Percentiles rank a stretch among this genome's conserved stretches.
phyloP scores from a whole-genome alignment of 371 early-diverging fungal species.

The Syncephalastrum contaminatum region DNA sequence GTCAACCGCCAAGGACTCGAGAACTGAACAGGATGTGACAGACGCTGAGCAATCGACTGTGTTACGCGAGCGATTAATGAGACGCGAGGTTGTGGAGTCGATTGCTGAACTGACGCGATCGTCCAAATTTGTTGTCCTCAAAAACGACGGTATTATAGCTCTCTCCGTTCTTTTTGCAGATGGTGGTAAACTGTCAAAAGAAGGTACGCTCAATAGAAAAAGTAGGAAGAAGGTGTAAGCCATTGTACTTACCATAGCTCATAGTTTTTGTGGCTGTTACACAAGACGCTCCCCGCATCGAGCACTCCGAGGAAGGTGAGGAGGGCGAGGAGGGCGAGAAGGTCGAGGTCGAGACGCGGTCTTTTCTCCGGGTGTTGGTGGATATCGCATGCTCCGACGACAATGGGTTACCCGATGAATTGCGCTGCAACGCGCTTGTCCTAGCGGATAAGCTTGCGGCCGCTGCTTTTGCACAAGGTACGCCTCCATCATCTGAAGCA shows the following conservation, averaged over 20 bases:
- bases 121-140: slow-evolving; percentile 56
- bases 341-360: slow-evolving; percentile 15
- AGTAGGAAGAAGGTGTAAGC: too few relatives aligned
- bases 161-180: slow-evolving; percentile 52
- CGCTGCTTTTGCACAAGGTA: slow-evolving; percentile 20
- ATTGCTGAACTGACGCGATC: slow-evolving; percentile 53
- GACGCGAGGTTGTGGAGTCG: slow-evolving; percentile 34
- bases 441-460: slow-evolving; percentile 47
- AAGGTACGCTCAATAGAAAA: background rate
- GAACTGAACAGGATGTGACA: background rate
- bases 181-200: slow-evolving; percentile 5
- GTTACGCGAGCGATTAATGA: slow-evolving; percentile 42
- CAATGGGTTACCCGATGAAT: slow-evolving; percentile 25
- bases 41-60: slow-evolving; percentile 15
- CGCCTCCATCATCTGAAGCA: too few relatives aligned
- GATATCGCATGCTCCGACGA: slow-evolving; percentile 23
- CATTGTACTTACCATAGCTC: slow-evolving; percentile 19
- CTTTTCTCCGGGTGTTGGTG: slow-evolving; percentile 47
- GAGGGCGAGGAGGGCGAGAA: slow-evolving; percentile 21
- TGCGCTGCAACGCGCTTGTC: slow-evolving; percentile 54
- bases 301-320: slow-evolving; percentile 10
- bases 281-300: slow-evolving; percentile 13
- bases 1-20: background rate
- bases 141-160: slow-evolving; percentile 64
- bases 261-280: slow-evolving; percentile 16